Conservation (phyloP, 441 rosid species). For the Populus hybrid region DNA sequence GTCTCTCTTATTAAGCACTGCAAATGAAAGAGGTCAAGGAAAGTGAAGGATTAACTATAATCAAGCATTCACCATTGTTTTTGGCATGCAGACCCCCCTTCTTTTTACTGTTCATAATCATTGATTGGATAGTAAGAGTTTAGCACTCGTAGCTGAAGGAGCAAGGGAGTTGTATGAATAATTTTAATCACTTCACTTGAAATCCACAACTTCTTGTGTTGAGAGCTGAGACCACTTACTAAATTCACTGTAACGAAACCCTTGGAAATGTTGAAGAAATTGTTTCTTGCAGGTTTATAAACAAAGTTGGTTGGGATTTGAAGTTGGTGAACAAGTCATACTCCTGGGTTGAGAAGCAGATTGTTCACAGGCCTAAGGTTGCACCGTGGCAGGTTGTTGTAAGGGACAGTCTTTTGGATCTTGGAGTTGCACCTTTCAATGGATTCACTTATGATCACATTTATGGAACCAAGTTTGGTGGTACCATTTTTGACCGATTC, state of each 20-base stretch:
- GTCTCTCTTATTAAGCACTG: not conserved
- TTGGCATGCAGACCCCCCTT: not conserved
- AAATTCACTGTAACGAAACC: not conserved
- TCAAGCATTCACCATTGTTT: too few species aligned
- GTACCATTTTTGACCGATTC: conserved; percentile 80
- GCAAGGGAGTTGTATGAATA: too few species aligned
- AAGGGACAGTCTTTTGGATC: conserved; percentile 72
- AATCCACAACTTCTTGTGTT: too few species aligned
- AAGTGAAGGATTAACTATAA: too few species aligned
- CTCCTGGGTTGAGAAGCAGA: conserved; percentile 80
- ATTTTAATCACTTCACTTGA: too few species aligned
- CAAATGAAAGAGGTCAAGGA: not conserved
- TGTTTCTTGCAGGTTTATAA: conserved; percentile 55
- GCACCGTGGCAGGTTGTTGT: conserved; percentile 78
- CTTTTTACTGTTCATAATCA: too few species aligned
- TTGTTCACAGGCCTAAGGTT: conserved; percentile 62
- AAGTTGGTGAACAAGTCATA: conserved; percentile 86
- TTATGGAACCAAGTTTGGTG: conserved; percentile 89
- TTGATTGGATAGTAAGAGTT: too few species aligned
- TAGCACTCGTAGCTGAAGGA: too few species aligned
- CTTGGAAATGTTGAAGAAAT: not conserved
- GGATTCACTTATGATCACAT: conserved; percentile 90
- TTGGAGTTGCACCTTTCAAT: conserved; percentile 80
- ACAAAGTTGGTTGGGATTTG: conserved; percentile 75
- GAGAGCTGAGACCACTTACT: too few species aligned